Percentiles rank a stretch among this genome's conserved stretches.
These are phyloP conservation scores for Bipolaris sorokiniana DNA, from an alignment of 2,329 filamentous ascomycete species.

Conservation along the genomic window DNA sequence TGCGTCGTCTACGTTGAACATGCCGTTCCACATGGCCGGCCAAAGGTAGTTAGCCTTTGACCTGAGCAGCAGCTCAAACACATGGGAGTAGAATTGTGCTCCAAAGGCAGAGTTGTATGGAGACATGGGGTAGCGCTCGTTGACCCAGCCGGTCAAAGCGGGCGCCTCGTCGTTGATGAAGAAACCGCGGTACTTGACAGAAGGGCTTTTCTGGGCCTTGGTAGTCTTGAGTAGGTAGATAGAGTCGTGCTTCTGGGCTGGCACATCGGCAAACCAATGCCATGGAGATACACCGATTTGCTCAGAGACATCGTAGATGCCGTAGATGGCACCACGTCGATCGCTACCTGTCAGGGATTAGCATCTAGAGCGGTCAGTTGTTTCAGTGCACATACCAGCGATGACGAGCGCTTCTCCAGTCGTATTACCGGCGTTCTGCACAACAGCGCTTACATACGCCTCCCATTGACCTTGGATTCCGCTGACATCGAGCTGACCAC, in stretches of 20 bases:
- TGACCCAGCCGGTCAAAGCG: constrained; percentile 70
- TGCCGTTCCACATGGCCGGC: constrained; percentile 73
- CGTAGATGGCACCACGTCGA: constrained; percentile 70
- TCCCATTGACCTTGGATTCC: constrained; percentile 71
- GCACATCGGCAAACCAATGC: constrained; percentile 72
- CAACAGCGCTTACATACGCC: constrained; percentile 66
- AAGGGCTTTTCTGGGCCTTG: constrained; percentile 65
- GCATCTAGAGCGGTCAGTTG: background rate
- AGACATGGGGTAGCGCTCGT: constrained; percentile 58
- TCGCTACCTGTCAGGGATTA: constrained; percentile 57
- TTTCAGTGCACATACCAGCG: constrained; percentile 53
- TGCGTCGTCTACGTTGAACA: constrained; percentile 75
- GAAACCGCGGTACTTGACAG: constrained; percentile 71
- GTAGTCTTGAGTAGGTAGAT: constrained; percentile 63
- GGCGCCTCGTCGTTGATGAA: constrained; percentile 76
- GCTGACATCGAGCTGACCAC: constrained; percentile 64
- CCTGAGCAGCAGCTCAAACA: constrained; percentile 74
- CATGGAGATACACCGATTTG: constrained; percentile 76
- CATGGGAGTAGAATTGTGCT: constrained; percentile 69
- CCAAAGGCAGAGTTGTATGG: constrained; percentile 55
- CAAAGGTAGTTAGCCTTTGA: constrained; percentile 76
- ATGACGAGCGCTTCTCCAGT: constrained; percentile 68
- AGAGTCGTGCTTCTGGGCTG: constrained; percentile 56
- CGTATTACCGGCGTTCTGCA: constrained; percentile 63
- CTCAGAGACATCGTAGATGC: constrained; percentile 73